Percentiles rank a stretch among this genome's conserved stretches.
These are phyloP conservation scores for Sporothrix globosa DNA, from an alignment of 2,329 filamentous ascomycete genomes.

Conservation along the genomic window DNA sequence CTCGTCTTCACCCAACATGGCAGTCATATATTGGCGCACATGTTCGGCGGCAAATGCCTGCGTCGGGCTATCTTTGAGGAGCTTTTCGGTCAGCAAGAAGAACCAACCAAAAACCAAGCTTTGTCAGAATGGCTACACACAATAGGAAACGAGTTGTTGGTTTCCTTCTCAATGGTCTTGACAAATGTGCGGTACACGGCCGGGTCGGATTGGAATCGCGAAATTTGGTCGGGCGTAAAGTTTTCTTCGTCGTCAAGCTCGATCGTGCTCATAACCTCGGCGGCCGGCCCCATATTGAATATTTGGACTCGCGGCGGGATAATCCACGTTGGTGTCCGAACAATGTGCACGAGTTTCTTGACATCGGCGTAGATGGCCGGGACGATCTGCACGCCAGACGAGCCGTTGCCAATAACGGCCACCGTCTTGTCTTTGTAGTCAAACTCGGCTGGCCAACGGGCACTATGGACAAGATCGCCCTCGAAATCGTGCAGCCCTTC, in stretches of 20 bases:
- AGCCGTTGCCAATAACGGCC: slow-evolving; percentile 60
- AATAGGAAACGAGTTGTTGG: slow-evolving; percentile 50
- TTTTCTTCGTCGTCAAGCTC: slow-evolving; percentile 50
- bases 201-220: slow-evolving; percentile 52
- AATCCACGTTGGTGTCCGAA: slow-evolving; percentile 52
- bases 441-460: slow-evolving; percentile 56
- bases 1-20: slow-evolving; percentile 53
- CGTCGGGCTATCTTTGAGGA: slow-evolving; percentile 48
- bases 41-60: slow-evolving; percentile 50
- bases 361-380: slow-evolving; percentile 52
- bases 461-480: slow-evolving; percentile 57
- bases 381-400: slow-evolving; percentile 58
- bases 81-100: slow-evolving; percentile 36
- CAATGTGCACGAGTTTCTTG: slow-evolving; percentile 46
- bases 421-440: slow-evolving; percentile 56
- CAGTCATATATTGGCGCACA: slow-evolving; percentile 53
- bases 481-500: slow-evolving; percentile 51
- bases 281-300: slow-evolving; percentile 47
- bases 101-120: background rate
- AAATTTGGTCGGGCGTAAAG: slow-evolving; percentile 50
- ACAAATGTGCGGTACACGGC: slow-evolving; percentile 53
- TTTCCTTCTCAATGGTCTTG: slow-evolving; percentile 52
- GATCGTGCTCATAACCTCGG: slow-evolving; percentile 46
- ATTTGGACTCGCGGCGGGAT: slow-evolving; percentile 44
- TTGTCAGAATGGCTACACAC: slow-evolving; percentile 40